Evolutionary conservation across 768 basidiomycete species (phyloP).

Genomic region (Lanmaoa rubissima): DNA sequence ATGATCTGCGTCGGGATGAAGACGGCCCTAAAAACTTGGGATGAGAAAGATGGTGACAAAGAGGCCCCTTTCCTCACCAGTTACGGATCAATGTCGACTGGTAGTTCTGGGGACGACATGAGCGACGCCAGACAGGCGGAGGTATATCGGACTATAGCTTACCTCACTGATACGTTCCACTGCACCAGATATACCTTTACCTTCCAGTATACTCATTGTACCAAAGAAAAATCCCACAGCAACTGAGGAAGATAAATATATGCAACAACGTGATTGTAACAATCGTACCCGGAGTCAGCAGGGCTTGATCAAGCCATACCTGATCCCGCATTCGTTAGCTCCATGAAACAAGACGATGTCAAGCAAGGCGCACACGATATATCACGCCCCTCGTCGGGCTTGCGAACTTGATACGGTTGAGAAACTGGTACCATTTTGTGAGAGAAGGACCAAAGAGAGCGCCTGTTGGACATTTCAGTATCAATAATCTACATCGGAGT

Average conservation of each 20-base stretch:
- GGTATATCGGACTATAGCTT: neutral
- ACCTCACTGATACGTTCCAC: slow-evolving; percentile 45
- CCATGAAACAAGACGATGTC: neutral
- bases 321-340: slow-evolving; percentile 24
- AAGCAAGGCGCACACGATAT: slow-evolving; percentile 50
- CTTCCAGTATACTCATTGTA: slow-evolving; percentile 79
- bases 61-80: slow-evolving; percentile 46
- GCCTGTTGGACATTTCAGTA: slow-evolving; percentile 35
- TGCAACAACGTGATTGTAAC: slow-evolving; percentile 3
- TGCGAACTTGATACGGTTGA: slow-evolving; percentile 69
- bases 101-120: slow-evolving; percentile 50
- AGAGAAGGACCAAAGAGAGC: slow-evolving; percentile 77
- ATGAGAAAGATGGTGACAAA: neutral
- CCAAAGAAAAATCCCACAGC: slow-evolving; percentile 61
- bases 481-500: neutral
- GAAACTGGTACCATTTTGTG: slow-evolving; percentile 77
- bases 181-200: slow-evolving; percentile 55
- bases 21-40: slow-evolving; percentile 48
- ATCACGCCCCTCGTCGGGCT: slow-evolving; percentile 56
- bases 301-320: slow-evolving; percentile 81
- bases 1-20: slow-evolving; percentile 75
- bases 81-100: slow-evolving; percentile 71
- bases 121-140: neutral
- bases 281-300: slow-evolving; percentile 63
- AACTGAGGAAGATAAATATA: slow-evolving; percentile 25